Evolutionary conservation across 129 eudicot species (phyloP).

Genomic region (Ambrosia trifida): DNA sequence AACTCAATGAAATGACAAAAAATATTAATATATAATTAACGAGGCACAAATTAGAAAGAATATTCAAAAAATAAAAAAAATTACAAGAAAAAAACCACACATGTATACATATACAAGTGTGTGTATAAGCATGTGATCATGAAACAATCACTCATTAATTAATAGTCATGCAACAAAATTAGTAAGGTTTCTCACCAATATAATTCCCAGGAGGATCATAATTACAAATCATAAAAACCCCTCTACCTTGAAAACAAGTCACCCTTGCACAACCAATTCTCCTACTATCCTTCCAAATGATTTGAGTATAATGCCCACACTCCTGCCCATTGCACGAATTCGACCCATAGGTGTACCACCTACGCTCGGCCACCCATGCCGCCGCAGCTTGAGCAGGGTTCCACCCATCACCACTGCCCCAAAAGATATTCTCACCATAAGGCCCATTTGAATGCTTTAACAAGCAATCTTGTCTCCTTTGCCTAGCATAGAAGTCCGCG

Average conservation of each 20-base stretch:
- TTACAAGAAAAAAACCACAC: background rate
- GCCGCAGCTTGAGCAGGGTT: conserved; percentile 59
- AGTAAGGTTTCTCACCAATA: conserved; percentile 75
- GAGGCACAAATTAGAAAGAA: background rate
- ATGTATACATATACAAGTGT: conserved; percentile 5
- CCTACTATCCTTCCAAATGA: conserved; percentile 59
- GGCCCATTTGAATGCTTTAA: conserved; percentile 71
- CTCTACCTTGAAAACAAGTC: conserved; percentile 47
- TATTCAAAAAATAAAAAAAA: conserved; percentile 1
- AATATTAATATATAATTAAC: background rate
- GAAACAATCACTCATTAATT: background rate
- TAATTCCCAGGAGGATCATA: conserved; percentile 88
- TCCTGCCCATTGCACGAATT: conserved; percentile 54
- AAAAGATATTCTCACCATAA: conserved; percentile 73
- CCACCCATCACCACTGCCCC: conserved; percentile 82
- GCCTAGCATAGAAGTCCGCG: conserved; percentile 56
- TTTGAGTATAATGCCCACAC: conserved; percentile 85
- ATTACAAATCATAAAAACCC: conserved; percentile 73
- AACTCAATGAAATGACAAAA: background rate
- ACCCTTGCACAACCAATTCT: conserved; percentile 76
- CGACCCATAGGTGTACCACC: conserved; percentile 48
- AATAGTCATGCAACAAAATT: conserved; percentile 16
- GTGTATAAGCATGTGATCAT: conserved; percentile 20
- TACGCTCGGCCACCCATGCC: conserved; percentile 65
- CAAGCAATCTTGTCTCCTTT: conserved; percentile 56